Conservation (phyloP, 768 basidiomycete genomes). For the Suillus placidus region DNA sequence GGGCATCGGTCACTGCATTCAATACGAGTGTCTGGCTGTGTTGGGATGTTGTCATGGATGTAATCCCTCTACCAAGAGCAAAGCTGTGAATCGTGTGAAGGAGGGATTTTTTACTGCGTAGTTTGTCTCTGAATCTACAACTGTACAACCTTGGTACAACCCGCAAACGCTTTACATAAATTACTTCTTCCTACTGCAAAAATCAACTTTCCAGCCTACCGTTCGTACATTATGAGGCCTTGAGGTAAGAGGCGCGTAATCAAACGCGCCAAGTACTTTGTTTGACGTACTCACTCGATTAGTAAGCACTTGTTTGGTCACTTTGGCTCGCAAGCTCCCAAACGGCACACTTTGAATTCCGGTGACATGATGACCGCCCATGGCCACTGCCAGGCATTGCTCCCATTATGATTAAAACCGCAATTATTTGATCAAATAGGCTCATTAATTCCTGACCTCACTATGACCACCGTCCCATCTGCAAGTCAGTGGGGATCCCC, state of each 20-base stretch:
- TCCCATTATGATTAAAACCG: not conserved
- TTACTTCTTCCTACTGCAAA: not conserved
- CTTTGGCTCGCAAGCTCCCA: too few relatives aligned
- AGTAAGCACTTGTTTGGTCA: too few relatives aligned
- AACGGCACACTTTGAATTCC: too few relatives aligned
- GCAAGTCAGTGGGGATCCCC: constrained; percentile 24
- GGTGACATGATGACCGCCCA: not conserved
- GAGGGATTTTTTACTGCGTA: not conserved
- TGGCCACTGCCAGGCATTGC: not conserved
- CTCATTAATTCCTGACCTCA: not conserved
- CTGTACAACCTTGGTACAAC: not conserved
- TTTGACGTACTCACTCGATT: too few relatives aligned
- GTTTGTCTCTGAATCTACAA: not conserved
- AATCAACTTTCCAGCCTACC: not conserved
- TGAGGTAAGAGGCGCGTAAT: too few relatives aligned
- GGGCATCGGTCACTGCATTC: constrained; percentile 26
- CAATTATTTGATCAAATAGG: not conserved
- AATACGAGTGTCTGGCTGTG: constrained; percentile 24
- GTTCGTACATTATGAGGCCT: not conserved
- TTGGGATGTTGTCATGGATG: constrained; percentile 20
- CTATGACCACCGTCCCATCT: constrained; percentile 3
- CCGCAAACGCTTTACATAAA: not conserved
- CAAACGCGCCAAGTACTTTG: too few relatives aligned
- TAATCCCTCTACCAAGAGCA: not conserved
- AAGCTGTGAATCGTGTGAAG: not conserved